Evolutionary conservation across 2,329 filamentous ascomycete species (phyloP), one percentile per base, ranked within the genome.

Genomic region (Arthrocladium fulminans): DNA sequence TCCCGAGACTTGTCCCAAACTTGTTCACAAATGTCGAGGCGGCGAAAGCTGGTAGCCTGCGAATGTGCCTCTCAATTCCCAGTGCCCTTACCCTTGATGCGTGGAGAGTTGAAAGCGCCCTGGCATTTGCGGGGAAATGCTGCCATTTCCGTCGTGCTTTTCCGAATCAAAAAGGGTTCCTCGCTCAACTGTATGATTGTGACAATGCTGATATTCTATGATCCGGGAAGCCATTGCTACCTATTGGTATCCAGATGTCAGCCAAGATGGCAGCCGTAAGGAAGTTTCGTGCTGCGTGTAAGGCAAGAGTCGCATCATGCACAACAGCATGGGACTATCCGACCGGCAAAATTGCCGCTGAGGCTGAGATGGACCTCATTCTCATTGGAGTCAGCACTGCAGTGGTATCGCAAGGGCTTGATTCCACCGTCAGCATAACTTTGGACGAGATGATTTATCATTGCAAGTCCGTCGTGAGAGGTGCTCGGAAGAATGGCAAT

Each of bases 291-390:
- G 44, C 17, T 15, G 29, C 30, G 6, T 37, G 43, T 15, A 37
- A 34, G 43, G 25, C 9, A 12, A 8, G 29, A 34, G 15, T 37
- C 15, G 43, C 43, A 17, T 22, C 30, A 13, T 32, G 24, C 43
- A 19, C 19, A 13, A 29, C 40, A 3, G 40, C 40, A 25, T 29
- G 24, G 41, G 41, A 44, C 25, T 30, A 8, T 19, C 24, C 8
- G 19, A 30, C 24, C 10, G 41, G 10, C 19, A 12, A 13, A 10
- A n/a, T 30, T 2, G 41, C 25, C 19, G 8, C n/a, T 5, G 24
- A 32, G 19, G 41, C 41, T 30, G 41, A 15, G 8, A 30, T 32
- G n/a, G n/a, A 44, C 25, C 41, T 44, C 41, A 34, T 44, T 25
- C 27, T 32, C 25, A 20, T 32, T 19, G 41, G 19, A 17, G 24